phyloP scores from a whole-genome alignment of 768 basidiomycete genomes.

The Coprinellus micaceus region DNA sequence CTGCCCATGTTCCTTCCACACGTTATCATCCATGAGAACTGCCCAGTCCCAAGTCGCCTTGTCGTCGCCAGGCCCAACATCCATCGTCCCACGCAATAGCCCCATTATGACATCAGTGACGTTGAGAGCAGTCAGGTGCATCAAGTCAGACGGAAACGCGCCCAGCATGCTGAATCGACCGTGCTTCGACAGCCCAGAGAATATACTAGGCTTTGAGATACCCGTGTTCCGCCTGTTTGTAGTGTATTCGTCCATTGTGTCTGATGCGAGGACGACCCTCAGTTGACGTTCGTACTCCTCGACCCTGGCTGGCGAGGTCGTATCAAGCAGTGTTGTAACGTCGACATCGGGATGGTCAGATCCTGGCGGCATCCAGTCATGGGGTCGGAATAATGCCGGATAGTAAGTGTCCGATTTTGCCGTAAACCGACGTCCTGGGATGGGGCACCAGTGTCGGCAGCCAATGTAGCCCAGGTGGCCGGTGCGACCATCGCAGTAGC shows the following conservation, averaged over 20 bases:
- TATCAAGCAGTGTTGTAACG: neutral
- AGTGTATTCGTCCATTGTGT: slow-evolving; percentile 16
- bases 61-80: slow-evolving; percentile 19
- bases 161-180: slow-evolving; percentile 26
- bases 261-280: neutral
- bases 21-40: slow-evolving; percentile 15
- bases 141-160: slow-evolving; percentile 35
- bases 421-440: neutral
- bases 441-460: slow-evolving; percentile 4
- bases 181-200: slow-evolving; percentile 26
- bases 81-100: slow-evolving; percentile 28
- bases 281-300: neutral
- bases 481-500: slow-evolving; percentile 28
- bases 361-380: neutral
- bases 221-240: slow-evolving; percentile 28
- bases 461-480: slow-evolving; percentile 25
- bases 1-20: slow-evolving; percentile 35
- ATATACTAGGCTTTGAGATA: slow-evolving; percentile 30
- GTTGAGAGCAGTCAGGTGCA: slow-evolving; percentile 34
- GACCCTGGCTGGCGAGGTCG: neutral
- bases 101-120: slow-evolving; percentile 36
- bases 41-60: slow-evolving; percentile 27
- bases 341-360: neutral
- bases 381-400: neutral
- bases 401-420: neutral